Conservation (phyloP, 179 eudicot genomes). For the Pouteria campechiana region DNA sequence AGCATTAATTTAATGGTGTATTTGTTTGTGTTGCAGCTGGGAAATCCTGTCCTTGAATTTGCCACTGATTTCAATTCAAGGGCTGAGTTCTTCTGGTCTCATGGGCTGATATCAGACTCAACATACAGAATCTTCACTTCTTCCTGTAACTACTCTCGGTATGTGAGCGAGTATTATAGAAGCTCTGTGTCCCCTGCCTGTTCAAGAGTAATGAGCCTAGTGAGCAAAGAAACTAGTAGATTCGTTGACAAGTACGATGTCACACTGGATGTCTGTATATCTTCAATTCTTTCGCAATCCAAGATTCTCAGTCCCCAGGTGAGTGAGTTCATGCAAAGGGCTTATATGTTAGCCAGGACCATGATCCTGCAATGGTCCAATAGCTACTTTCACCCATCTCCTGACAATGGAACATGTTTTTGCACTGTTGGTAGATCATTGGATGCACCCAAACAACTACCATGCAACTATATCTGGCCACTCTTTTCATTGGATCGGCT, state of each 20-base stretch:
- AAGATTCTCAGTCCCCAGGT: slow-evolving; percentile 74
- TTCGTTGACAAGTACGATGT: slow-evolving; percentile 96
- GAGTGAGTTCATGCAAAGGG: background rate
- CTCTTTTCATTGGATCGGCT: too few species aligned
- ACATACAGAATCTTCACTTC: slow-evolving; percentile 69
- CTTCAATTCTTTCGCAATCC: slow-evolving; percentile 78
- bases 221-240: slow-evolving; percentile 70
- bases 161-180: slow-evolving; percentile 69
- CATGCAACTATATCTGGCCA: too few species aligned
- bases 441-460: too few species aligned
- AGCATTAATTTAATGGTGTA: background rate
- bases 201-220: slow-evolving; percentile 67
- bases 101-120: slow-evolving; percentile 86
- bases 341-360: too few species aligned
- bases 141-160: slow-evolving; percentile 82
- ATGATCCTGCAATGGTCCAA: too few species aligned
- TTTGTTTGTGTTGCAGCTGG: slow-evolving; percentile 37
- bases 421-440: too few species aligned
- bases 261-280: slow-evolving; percentile 87
- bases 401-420: too few species aligned
- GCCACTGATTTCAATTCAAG: slow-evolving; percentile 84
- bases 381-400: too few species aligned
- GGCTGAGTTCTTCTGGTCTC: slow-evolving; percentile 97
- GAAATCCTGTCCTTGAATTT: slow-evolving; percentile 90
- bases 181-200: slow-evolving; percentile 61